Percentiles rank a stretch among this genome's conserved stretches.
Evolutionary conservation across 2,329 filamentous ascomycete species (phyloP).

Genomic region (Elsinoe australis): DNA sequence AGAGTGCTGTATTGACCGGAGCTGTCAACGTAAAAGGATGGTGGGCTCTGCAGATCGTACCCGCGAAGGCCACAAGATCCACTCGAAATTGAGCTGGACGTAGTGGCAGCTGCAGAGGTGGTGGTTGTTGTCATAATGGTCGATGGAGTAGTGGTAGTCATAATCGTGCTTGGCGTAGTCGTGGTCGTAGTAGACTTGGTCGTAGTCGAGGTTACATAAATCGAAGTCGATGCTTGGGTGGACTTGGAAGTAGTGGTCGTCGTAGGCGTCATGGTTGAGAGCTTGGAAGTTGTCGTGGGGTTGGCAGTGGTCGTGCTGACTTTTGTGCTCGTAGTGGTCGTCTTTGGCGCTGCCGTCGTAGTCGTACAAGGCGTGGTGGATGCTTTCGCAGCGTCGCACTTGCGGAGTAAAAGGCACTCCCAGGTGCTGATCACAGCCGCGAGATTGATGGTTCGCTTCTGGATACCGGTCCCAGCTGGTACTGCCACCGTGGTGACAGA

Average conservation of each 20-base stretch:
- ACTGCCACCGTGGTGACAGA: slow-evolving; percentile 21
- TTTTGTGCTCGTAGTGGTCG: slow-evolving; percentile 1
- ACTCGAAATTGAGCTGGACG: not conserved
- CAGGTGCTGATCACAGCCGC: slow-evolving; percentile 17
- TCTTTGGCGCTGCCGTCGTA: slow-evolving; percentile 15
- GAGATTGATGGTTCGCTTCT: slow-evolving; percentile 8
- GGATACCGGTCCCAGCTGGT: slow-evolving; percentile 19
- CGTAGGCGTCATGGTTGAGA: slow-evolving; percentile 14
- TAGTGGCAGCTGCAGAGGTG: slow-evolving; percentile 12
- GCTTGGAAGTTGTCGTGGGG: slow-evolving; percentile 18
- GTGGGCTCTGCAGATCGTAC: slow-evolving; percentile 6
- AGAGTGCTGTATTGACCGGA: slow-evolving; percentile 2
- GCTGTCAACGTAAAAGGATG: not conserved
- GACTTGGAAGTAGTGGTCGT: slow-evolving; percentile 4
- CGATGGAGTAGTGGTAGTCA: not conserved
- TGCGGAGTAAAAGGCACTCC: slow-evolving; percentile 17
- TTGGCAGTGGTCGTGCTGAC: slow-evolving; percentile 5
- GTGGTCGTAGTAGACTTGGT: not conserved
- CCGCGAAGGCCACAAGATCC: slow-evolving; percentile 1
- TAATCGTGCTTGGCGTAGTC: not conserved
- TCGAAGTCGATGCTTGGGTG: no score
- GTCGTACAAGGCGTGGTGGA: slow-evolving; percentile 15
- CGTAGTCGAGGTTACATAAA: no score
- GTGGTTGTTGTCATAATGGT: slow-evolving; percentile 11
- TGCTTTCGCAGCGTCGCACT: not conserved